Percentiles rank a stretch among this genome's conserved stretches.
These are phyloP conservation scores for Scytalidium lignicola DNA, from an alignment of 2,329 filamentous ascomycete species.

Conservation along the genomic window DNA sequence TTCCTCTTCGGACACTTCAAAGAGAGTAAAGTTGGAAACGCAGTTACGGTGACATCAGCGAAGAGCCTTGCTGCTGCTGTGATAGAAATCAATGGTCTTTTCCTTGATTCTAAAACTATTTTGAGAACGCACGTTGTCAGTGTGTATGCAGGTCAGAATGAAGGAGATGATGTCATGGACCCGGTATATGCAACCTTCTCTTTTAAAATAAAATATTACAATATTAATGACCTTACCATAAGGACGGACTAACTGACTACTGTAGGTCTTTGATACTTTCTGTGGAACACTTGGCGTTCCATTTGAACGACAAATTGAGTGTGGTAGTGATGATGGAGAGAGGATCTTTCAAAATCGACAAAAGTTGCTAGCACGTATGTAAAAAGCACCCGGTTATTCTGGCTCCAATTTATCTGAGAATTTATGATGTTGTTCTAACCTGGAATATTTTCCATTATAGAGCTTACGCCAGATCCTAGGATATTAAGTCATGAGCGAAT, in stretches of 20 bases:
- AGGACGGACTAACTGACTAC: neutral
- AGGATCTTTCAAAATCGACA: neutral
- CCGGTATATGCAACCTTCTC: neutral
- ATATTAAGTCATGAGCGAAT: neutral
- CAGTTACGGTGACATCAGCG: neutral
- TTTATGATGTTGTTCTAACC: no score
- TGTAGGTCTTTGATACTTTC: slow-evolving; percentile 4
- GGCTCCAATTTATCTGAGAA: no score
- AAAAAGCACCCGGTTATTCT: no score
- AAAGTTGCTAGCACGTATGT: neutral
- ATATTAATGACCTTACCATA: no score
- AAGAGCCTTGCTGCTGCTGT: slow-evolving; percentile 1
- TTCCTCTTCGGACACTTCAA: neutral
- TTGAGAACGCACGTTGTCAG: neutral
- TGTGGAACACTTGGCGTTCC: neutral
- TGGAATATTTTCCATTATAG: no score
- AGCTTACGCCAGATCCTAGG: neutral
- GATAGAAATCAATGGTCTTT: neutral
- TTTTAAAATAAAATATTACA: neutral
- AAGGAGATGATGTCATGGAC: neutral
- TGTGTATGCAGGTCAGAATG: neutral
- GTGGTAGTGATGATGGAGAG: neutral
- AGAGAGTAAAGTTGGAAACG: neutral
- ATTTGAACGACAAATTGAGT: neutral
- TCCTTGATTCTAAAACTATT: neutral